A percentile compares a stretch with the other conserved stretches of the same genome.
These are phyloP conservation scores for Lactifluus piperatus DNA, from an alignment of 768 basidiomycete genomes.

Conservation along the genomic window DNA sequence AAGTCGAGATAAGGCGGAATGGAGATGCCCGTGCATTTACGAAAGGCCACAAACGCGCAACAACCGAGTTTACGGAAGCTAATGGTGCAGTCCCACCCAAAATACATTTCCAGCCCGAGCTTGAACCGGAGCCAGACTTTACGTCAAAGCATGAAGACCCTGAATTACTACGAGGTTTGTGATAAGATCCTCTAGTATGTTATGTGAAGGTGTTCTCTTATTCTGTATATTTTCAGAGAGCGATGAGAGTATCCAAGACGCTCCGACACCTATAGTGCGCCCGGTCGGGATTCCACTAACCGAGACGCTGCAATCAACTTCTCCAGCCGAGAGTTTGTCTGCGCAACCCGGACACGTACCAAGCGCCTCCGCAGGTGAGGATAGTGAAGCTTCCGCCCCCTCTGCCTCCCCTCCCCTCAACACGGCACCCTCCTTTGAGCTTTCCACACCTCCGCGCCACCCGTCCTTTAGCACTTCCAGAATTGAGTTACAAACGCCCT, in stretches of 20 bases:
- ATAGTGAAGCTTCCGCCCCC: background rate
- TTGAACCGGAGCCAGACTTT: background rate
- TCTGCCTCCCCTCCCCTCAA: slow-evolving; percentile 20
- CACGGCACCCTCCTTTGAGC: slow-evolving; percentile 20
- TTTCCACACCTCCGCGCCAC: slow-evolving; percentile 43
- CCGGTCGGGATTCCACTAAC: slow-evolving; percentile 13
- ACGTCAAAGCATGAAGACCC: background rate
- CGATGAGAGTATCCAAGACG: slow-evolving; percentile 27
- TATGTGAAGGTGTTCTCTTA: slow-evolving; percentile 15
- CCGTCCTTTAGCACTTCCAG: slow-evolving; percentile 34
- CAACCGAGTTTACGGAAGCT: slow-evolving; percentile 26
- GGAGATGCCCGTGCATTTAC: slow-evolving; percentile 19
- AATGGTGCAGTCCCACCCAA: slow-evolving; percentile 23
- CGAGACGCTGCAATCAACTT: slow-evolving; percentile 27
- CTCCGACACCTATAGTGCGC: slow-evolving; percentile 11
- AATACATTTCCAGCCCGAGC: slow-evolving; percentile 11
- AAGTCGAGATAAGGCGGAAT: slow-evolving; percentile 17
- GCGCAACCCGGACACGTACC: background rate
- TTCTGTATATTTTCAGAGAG: slow-evolving; percentile 26
- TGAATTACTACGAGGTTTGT: slow-evolving; percentile 7
- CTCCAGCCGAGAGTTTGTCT: slow-evolving; percentile 9
- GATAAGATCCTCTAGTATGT: slow-evolving; percentile 18
- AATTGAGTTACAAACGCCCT: slow-evolving; percentile 50
- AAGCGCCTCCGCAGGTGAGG: background rate
- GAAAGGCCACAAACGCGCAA: slow-evolving; percentile 24